Evolutionary conservation across 1,284 basidiomycete genomes (phyloP).

Genomic region (Gymnopus androsaceus): DNA sequence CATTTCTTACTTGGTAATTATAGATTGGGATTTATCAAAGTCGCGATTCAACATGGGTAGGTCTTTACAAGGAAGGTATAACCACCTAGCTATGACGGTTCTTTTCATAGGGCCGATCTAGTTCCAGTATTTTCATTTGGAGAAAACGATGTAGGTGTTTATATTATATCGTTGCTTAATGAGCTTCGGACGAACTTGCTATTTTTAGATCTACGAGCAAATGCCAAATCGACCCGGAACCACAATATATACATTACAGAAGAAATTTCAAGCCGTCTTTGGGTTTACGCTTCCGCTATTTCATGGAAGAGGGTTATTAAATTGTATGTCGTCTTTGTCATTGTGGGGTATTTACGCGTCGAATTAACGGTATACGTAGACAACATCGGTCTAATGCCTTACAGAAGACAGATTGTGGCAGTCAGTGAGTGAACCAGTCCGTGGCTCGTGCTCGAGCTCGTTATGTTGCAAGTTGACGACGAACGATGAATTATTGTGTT

Average conservation of each 20-base stretch:
- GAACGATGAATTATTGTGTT: not conserved
- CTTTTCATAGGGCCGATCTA: conserved; percentile 70
- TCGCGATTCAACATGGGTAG: conserved; percentile 92
- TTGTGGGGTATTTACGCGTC: not conserved
- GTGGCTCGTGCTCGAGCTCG: not conserved
- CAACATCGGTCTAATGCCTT: conserved; percentile 90
- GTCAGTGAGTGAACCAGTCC: conserved; percentile 69
- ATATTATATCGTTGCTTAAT: not conserved
- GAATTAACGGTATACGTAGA: conserved; percentile 45
- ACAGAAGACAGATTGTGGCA: conserved; percentile 90
- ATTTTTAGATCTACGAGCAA: conserved; percentile 85
- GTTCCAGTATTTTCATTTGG: conserved; percentile 97
- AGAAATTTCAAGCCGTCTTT: conserved; percentile 87
- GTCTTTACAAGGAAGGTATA: no score
- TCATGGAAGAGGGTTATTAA: conserved; percentile 88
- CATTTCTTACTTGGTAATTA: conserved; percentile 7
- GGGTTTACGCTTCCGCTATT: conserved; percentile 97
- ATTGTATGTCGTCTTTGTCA: conserved; percentile 64
- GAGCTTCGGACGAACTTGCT: not conserved
- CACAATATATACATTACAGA: conserved; percentile 83
- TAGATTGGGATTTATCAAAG: conserved; percentile 92
- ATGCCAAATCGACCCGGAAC: conserved; percentile 94
- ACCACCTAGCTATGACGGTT: no score
- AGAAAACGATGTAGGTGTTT: conserved; percentile 86
- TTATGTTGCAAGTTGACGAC: no score